Evolutionary conservation across 495 filamentous ascomycete species (phyloP), one percentile per base, ranked within the genome.

Genomic region (Penicillium paradoxum): DNA sequence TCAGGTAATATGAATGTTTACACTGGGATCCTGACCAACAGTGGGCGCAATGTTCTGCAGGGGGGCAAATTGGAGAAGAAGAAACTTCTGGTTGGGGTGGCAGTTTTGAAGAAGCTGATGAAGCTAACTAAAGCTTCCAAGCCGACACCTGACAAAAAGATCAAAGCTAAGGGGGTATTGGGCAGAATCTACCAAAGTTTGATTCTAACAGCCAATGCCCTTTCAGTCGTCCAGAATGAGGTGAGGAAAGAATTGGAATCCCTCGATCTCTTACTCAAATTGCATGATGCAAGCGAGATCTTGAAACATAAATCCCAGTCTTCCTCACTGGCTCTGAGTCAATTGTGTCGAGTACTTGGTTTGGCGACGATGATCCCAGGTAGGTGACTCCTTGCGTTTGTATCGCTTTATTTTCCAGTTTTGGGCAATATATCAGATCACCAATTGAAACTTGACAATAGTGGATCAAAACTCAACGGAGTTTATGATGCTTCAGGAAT

Each of bases 351-450:
- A 11, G 14, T 14, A 15, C 29, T 57, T 17, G 45, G 49, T 33
- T 29, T 60, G 15, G 39, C 41, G 11, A 39, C 46, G 11, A 53
- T 57, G 21, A 21, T n/a, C 3, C 38, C 15, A 49, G 45, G 57
- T 60, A 36, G 7, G 36, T n/a, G n/a, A n/a, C n/a, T 33, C 14
- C 0, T 2, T 42, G 15, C 11, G 11, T 24, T 18, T 15, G 5
- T 46, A 8, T 4, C 11, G n/a, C n/a, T n/a, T n/a, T n/a, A n/a
- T n/a, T n/a, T n/a, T n/a, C n/a, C n/a, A n/a, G n/a, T n/a, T n/a
- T n/a, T n/a, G n/a, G n/a, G n/a, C n/a, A n/a, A n/a, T n/a, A n/a
- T n/a, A n/a, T n/a, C n/a, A n/a, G 24, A 27, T 27, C 24, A 27
- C 24, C 3, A 27, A 3, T 3, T 27, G 24, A 27, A 27, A 27